These are phyloP conservation scores for Massariosphaeria phaeospora DNA, from an alignment of 495 filamentous ascomycete species.

Conservation along the genomic window DNA sequence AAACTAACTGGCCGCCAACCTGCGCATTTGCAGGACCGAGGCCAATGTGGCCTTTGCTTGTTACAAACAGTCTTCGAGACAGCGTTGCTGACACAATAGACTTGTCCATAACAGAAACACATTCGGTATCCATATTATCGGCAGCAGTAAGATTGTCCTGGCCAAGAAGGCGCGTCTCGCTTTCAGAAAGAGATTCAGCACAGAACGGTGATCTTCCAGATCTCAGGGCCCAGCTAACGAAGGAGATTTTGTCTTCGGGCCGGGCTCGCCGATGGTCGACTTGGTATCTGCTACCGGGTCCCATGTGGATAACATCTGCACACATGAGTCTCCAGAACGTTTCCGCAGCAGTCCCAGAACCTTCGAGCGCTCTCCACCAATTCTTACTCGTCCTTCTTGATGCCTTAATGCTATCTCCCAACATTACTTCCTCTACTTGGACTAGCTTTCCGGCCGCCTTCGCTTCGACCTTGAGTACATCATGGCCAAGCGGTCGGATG, in stretches of 20 bases:
- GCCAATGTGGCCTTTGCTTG: background rate
- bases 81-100: constrained; percentile 20
- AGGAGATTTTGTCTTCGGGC: too few species aligned
- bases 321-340: constrained; percentile 4
- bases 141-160: too few species aligned
- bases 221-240: too few species aligned
- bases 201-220: too few species aligned
- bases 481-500: background rate
- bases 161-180: too few species aligned
- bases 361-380: background rate
- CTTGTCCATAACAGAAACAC: constrained; percentile 1
- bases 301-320: background rate
- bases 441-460: background rate
- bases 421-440: background rate
- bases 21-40: constrained; percentile 3
- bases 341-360: background rate
- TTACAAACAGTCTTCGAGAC: background rate
- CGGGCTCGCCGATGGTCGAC: too few species aligned
- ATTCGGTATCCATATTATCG: too few species aligned
- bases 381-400: background rate
- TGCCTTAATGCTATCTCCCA: background rate
- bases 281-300: too few species aligned
- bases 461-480: background rate
- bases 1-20: background rate
- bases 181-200: too few species aligned